Conservation (phyloP, 2,329 filamentous ascomycete genomes). For the Aaosphaeria arxii region DNA sequence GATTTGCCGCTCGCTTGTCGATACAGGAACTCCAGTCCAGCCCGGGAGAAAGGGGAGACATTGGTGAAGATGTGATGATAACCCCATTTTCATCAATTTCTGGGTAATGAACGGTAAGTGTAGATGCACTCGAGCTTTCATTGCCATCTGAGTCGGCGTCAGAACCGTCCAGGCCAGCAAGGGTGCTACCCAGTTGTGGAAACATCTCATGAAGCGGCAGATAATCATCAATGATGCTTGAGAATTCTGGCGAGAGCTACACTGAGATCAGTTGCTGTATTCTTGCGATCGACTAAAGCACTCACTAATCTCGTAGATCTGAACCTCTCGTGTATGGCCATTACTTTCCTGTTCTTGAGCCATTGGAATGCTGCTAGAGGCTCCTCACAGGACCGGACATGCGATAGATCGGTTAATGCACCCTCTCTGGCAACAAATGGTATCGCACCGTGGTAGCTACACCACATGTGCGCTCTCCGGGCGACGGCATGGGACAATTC, state of each 20-base stretch:
- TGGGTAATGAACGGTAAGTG: conserved; percentile 29
- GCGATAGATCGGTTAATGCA: conserved; percentile 20
- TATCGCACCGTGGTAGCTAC: conserved; percentile 34
- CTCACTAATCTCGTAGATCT: conserved; percentile 27
- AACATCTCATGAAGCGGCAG: conserved; percentile 26
- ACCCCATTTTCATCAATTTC: conserved; percentile 30
- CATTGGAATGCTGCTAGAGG: conserved; percentile 37
- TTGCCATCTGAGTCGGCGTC: conserved; percentile 16
- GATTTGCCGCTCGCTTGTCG: conserved; percentile 21
- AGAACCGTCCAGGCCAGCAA: conserved; percentile 23
- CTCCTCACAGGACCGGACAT: conserved; percentile 24
- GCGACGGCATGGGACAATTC: conserved; percentile 34
- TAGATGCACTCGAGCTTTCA: conserved; percentile 26
- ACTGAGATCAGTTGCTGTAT: conserved; percentile 1
- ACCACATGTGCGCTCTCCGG: conserved; percentile 36
- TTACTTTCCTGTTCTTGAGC: conserved; percentile 35
- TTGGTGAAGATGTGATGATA: conserved; percentile 12
- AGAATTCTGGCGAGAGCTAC: conserved; percentile 26
- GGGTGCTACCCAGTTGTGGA: conserved; percentile 19
- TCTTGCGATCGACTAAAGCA: neutral
- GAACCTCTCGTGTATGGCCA: conserved; percentile 35
- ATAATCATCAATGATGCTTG: conserved; percentile 30
- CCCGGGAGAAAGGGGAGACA: conserved; percentile 14
- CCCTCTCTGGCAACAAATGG: conserved; percentile 23
- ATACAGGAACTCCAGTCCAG: conserved; percentile 28